These are phyloP conservation scores for Rhizophagus prolifer DNA, from an alignment of 192 early-diverging fungal species.

Conservation along the genomic window DNA sequence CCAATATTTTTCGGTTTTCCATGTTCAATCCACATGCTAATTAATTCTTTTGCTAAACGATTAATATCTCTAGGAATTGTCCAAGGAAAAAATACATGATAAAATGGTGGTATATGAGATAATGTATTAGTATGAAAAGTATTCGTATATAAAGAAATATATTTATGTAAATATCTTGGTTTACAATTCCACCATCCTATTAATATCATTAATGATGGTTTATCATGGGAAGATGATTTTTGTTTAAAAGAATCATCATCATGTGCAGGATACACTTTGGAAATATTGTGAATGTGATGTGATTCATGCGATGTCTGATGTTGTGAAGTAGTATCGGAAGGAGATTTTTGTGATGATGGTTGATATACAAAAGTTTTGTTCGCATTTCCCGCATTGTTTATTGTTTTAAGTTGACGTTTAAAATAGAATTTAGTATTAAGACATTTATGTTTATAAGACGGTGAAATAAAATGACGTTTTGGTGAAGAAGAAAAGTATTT, in stretches of 20 bases:
- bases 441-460: not conserved
- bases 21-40: conserved; percentile 15
- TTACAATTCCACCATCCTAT: conserved; percentile 26
- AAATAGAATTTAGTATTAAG: not conserved
- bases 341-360: not conserved
- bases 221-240: not conserved
- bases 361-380: conserved; percentile 1
- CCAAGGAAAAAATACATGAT: conserved; percentile 28
- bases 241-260: not conserved
- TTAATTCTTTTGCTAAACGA: conserved; percentile 18
- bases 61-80: not conserved
- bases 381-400: not conserved
- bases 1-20: conserved; percentile 13
- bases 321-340: not conserved
- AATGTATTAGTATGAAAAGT: conserved; percentile 16
- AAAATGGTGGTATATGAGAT: conserved; percentile 25
- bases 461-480: not conserved
- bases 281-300: not conserved
- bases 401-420: not conserved
- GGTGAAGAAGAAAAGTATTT: not conserved
- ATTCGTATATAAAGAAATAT: conserved; percentile 15
- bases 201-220: conserved; percentile 28
- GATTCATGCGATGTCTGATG: too few relatives aligned
- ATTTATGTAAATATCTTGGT: conserved; percentile 10
- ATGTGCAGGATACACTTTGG: not conserved